Evolutionary conservation across 1,284 basidiomycete genomes (phyloP).

Genomic region (Trichosporon sp.): DNA sequence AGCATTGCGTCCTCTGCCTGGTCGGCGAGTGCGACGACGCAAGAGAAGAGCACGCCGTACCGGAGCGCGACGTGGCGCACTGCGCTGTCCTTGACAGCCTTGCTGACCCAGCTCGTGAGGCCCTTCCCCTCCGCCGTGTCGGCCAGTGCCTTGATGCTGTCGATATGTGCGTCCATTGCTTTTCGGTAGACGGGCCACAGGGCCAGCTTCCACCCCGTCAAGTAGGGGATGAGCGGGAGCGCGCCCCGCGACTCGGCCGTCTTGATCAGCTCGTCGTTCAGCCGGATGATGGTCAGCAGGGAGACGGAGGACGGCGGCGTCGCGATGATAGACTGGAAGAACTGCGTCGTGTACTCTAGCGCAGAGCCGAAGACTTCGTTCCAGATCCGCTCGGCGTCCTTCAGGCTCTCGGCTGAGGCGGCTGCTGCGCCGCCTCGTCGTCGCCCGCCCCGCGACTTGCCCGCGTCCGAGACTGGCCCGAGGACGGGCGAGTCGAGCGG

Average conservation of each 20-base stretch:
- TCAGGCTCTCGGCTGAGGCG: slow-evolving; percentile 42
- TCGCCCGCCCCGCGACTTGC: slow-evolving; percentile 13
- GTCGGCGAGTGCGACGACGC: slow-evolving; percentile 68
- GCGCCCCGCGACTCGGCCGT: slow-evolving; percentile 70
- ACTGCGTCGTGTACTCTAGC: slow-evolving; percentile 64
- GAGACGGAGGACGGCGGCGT: slow-evolving; percentile 61
- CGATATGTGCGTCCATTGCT: slow-evolving; percentile 73
- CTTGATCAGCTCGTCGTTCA: slow-evolving; percentile 68
- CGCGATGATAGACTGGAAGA: slow-evolving; percentile 39
- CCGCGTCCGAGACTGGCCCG: slow-evolving; percentile 31
- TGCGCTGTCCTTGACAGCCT: slow-evolving; percentile 62
- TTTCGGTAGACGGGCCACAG: slow-evolving; percentile 91
- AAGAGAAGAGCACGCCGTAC: slow-evolving; percentile 72
- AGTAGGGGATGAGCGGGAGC: slow-evolving; percentile 68
- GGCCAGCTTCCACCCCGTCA: slow-evolving; percentile 69
- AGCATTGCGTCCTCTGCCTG: slow-evolving; percentile 90
- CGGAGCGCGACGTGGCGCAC: slow-evolving; percentile 58
- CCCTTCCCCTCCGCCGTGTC: slow-evolving; percentile 58
- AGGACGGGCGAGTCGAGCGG: slow-evolving; percentile 29
- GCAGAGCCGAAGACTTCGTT: slow-evolving; percentile 86
- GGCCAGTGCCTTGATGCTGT: slow-evolving; percentile 70
- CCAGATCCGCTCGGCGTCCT: slow-evolving; percentile 58
- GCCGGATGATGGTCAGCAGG: slow-evolving; percentile 77
- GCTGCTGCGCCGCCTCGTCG: neutral
- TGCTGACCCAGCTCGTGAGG: slow-evolving; percentile 51